Conservation (phyloP, 148 eudicot genomes). For the Suaeda aralocaspica region DNA sequence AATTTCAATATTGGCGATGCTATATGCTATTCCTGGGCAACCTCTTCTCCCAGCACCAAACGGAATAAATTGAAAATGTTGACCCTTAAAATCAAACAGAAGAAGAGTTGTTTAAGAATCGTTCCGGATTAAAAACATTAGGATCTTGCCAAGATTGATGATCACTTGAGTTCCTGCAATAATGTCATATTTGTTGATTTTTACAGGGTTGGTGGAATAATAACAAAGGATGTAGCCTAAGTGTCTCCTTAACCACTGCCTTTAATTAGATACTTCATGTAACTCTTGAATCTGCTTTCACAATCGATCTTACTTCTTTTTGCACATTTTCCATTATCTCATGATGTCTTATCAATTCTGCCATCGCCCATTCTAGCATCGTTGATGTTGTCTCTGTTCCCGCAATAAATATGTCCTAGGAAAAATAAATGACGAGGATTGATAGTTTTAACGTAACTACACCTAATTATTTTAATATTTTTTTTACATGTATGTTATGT, state of each 20-base stretch:
- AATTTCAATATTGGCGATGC: background rate
- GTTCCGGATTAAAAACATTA: background rate
- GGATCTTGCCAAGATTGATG: background rate
- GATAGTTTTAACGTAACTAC: too few relatives aligned
- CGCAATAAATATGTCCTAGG: too few relatives aligned
- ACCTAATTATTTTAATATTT: too few relatives aligned
- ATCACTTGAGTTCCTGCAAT: constrained; percentile 4
- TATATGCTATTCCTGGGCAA: constrained; percentile 1
- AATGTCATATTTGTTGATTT: constrained; percentile 6
- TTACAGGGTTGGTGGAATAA: background rate
- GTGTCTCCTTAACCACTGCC: constrained; percentile 24
- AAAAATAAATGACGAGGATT: too few relatives aligned
- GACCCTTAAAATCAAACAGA: constrained; percentile 1
- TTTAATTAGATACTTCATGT: constrained; percentile 15
- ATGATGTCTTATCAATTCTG: constrained; percentile 8
- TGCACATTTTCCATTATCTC: background rate
- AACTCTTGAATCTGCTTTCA: background rate
- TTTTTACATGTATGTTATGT: too few relatives aligned
- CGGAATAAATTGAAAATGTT: background rate
- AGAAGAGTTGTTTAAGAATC: background rate
- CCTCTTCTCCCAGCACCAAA: constrained; percentile 7
- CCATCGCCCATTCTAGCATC: constrained; percentile 25
- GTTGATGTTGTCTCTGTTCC: too few relatives aligned
- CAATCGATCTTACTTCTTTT: background rate
- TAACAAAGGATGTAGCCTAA: constrained; percentile 18